Evolutionary conservation across 495 filamentous ascomycete species (phyloP), one percentile per base, ranked within the genome.

Genomic region (Xanthoparmelia taractica): DNA sequence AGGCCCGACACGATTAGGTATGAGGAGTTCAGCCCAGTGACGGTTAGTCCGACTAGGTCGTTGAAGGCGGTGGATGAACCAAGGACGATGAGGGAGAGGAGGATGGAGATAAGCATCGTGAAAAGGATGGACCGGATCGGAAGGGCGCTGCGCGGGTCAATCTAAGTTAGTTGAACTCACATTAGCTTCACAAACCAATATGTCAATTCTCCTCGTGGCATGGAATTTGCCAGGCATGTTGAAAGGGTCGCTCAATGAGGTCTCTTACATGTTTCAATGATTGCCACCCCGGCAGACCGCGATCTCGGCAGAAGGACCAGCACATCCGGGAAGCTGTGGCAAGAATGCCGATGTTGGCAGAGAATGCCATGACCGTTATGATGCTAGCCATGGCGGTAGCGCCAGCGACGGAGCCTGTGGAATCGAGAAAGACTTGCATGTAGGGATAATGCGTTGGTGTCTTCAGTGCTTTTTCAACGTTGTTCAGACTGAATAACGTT

Each of bases 281-380:
- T 38, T 70, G 73, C 66, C 73, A 77, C 36, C 78, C 76, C 1
- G 81, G 81, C 18, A 83, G 64, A 4, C 78, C 81, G 13, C 74
- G 73, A 63, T 85, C 82, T 8, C 82, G 73, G 7, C 79, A 74
- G 63, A 85, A 84, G 0, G 81, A 77, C 78, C 80, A 85, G 43
- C 79, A 72, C 68, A 81, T 78, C 5, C 82, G 76, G n/a, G 82
- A 82, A 8, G 79, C 69, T 6, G 81, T 75, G 27, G 82, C 80
- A 20, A 79, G 67, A 61, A 78, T 73, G 12, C 75, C 74, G 13
- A 82, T 73, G 58, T 69, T 73, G 4, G 77, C 75, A 23, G 71
- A 77, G 17, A 78, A 66, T 4, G 71, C 70, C 54, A 80, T 69
- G 5, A 73, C 67, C 2, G 78, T 74, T 4, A 82, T 61, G 31